Evolutionary conservation across 1,284 basidiomycete species (phyloP).

Genomic region (Cutaneotrichosporon sp.): DNA sequence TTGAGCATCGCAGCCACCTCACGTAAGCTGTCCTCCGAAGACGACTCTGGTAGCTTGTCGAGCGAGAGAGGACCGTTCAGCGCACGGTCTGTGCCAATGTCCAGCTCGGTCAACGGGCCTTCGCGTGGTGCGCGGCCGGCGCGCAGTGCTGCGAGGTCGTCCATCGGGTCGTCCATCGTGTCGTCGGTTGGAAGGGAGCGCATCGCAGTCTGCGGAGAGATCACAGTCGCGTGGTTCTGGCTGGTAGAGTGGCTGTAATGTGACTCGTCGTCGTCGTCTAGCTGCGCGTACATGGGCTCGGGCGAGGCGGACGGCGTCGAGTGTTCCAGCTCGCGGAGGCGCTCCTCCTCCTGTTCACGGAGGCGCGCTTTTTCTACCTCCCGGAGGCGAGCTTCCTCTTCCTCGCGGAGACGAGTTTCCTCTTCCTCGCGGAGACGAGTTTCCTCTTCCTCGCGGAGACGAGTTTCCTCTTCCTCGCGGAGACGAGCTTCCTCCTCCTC

Average conservation of each 20-base stretch:
- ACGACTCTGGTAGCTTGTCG: background rate
- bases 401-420: slow-evolving; percentile 34
- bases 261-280: slow-evolving; percentile 8
- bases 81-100: slow-evolving; percentile 11
- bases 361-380: slow-evolving; percentile 36
- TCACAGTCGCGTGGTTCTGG: background rate
- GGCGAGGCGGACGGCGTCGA: background rate
- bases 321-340: slow-evolving; percentile 23
- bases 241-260: background rate
- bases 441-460: slow-evolving; percentile 33
- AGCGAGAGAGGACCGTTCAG: slow-evolving; percentile 3
- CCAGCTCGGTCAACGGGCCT: slow-evolving; percentile 3
- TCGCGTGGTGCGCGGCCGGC: background rate
- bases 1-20: slow-evolving; percentile 15
- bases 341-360: slow-evolving; percentile 37
- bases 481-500: slow-evolving; percentile 37
- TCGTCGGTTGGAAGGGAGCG: background rate
- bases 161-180: slow-evolving; percentile 4
- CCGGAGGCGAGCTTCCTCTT: slow-evolving; percentile 37
- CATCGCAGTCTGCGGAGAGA: background rate
- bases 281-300: slow-evolving; percentile 1
- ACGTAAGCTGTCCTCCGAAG: slow-evolving; percentile 1
- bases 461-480: slow-evolving; percentile 40
- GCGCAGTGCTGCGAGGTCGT: slow-evolving; percentile 7
- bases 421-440: slow-evolving; percentile 35